Conservation (phyloP, 1,284 basidiomycete species). For the Paramarasmius palmivorus region DNA sequence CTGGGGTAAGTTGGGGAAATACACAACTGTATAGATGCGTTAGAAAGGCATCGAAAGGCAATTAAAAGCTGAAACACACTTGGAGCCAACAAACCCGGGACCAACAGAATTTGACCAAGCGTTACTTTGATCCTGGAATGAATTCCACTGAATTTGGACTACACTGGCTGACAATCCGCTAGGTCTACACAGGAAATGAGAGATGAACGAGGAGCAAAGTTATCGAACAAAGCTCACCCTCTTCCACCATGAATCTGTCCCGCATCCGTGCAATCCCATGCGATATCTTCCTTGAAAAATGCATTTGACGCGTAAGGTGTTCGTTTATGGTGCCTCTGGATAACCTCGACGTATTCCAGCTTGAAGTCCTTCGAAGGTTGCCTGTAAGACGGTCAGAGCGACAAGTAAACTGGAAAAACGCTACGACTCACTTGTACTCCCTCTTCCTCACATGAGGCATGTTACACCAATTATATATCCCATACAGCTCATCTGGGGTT, state of each 20-base stretch:
- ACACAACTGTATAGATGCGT: conserved; percentile 35
- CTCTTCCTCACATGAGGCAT: conserved; percentile 46
- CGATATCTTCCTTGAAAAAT: conserved; percentile 44
- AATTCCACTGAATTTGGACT: conserved; percentile 42
- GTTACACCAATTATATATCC: conserved; percentile 49
- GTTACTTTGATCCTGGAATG: conserved; percentile 33
- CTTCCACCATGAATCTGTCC: conserved; percentile 38
- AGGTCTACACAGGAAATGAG: conserved; percentile 16
- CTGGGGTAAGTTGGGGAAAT: conserved; percentile 44
- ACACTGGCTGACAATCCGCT: conserved; percentile 27
- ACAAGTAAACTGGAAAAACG: not conserved
- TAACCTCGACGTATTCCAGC: conserved; percentile 45
- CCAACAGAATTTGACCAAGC: conserved; percentile 40
- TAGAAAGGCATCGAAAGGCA: not conserved
- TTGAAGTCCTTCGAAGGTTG: conserved; percentile 31
- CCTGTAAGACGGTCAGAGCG: conserved; percentile 18
- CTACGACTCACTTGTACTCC: conserved; percentile 40
- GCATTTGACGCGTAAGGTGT: conserved; percentile 48
- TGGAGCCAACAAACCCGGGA: conserved; percentile 41
- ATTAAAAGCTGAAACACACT: conserved; percentile 25
- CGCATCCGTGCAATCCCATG: conserved; percentile 39
- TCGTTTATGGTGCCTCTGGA: conserved; percentile 50
- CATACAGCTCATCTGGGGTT: conserved; percentile 37
- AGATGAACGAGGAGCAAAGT: not conserved
- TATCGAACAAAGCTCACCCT: conserved; percentile 27